phyloP scores from a whole-genome alignment of 306 rosid genomes.

The Begonia peltatifolia region DNA sequence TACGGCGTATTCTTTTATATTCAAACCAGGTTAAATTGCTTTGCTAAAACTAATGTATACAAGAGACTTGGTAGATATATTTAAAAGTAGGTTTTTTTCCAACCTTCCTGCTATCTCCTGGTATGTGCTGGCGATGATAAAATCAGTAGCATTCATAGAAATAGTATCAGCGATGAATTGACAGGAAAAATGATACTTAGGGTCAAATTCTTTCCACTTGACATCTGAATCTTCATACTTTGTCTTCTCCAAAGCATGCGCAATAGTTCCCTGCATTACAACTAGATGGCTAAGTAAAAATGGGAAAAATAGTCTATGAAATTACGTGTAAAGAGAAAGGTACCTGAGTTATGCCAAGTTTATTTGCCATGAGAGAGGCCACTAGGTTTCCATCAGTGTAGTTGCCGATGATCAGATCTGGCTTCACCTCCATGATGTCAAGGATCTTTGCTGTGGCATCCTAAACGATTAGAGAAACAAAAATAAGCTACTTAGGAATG shows the following conservation, averaged over 20 bases:
- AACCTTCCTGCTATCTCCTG: conserved; percentile 97
- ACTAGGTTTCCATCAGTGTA: conserved; percentile 89
- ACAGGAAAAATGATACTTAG: conserved; percentile 88
- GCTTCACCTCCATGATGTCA: conserved; percentile 60
- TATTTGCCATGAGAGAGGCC: conserved; percentile 73
- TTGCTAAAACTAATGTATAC: no score
- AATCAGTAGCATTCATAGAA: conserved; percentile 88
- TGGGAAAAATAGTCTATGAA: background rate
- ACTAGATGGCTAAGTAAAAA: conserved; percentile 5
- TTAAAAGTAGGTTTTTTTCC: conserved; percentile 4
- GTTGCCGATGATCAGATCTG: conserved; percentile 78
- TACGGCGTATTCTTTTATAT: no score
- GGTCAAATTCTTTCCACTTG: conserved; percentile 83
- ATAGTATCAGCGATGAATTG: conserved; percentile 80
- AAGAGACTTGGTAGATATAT: no score
- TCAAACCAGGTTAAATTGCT: no score
- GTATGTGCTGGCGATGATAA: conserved; percentile 84
- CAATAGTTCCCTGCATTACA: conserved; percentile 62
- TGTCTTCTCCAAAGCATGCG: conserved; percentile 90
- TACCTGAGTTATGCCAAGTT: conserved; percentile 82
- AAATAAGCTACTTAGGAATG: no score
- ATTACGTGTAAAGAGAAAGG: conserved; percentile 4
- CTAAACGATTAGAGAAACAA: conserved; percentile 10
- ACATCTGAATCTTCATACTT: conserved; percentile 85
- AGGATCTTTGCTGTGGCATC: conserved; percentile 59